Conservation (phyloP, 345 rosid species). For the Anastatica hierochuntica region DNA sequence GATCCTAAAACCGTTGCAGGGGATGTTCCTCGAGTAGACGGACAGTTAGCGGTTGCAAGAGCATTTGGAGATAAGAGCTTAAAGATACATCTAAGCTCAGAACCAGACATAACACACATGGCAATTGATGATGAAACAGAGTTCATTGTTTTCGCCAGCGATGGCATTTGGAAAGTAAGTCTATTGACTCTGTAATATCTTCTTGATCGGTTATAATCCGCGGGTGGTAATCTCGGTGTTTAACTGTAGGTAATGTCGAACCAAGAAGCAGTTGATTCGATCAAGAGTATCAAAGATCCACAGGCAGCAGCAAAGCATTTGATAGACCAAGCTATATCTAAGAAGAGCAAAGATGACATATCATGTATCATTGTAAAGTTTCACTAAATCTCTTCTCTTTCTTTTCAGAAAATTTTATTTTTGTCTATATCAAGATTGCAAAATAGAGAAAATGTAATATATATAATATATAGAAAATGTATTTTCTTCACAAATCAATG, state of each 20-base stretch:
- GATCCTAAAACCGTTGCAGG: constrained; percentile 31
- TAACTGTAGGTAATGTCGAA: constrained; percentile 57
- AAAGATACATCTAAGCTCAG: constrained; percentile 91
- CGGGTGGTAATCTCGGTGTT: no score
- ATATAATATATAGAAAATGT: no score
- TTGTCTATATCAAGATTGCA: constrained; percentile 5
- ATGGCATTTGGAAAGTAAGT: constrained; percentile 88
- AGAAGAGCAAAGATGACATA: constrained; percentile 79
- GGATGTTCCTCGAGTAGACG: constrained; percentile 83
- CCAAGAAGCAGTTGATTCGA: constrained; percentile 55
- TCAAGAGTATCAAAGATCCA: constrained; percentile 55
- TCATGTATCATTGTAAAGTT: constrained; percentile 80
- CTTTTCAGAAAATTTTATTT: background rate
- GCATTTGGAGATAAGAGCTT: constrained; percentile 95
- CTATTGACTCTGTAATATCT: no score
- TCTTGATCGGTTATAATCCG: no score
- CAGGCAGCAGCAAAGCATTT: constrained; percentile 55
- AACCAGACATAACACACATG: constrained; percentile 43
- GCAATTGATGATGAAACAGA: constrained; percentile 35
- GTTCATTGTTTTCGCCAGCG: constrained; percentile 72
- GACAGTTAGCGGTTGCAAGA: constrained; percentile 87
- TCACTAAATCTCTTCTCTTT: constrained; percentile 24
- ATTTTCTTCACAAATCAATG: no score
- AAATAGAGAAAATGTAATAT: no score
- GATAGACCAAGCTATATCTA: constrained; percentile 51